Evolutionary conservation across 495 filamentous ascomycete genomes (phyloP), one percentile per base, ranked within the genome.

Genomic region (Neurospora pannonica): DNA sequence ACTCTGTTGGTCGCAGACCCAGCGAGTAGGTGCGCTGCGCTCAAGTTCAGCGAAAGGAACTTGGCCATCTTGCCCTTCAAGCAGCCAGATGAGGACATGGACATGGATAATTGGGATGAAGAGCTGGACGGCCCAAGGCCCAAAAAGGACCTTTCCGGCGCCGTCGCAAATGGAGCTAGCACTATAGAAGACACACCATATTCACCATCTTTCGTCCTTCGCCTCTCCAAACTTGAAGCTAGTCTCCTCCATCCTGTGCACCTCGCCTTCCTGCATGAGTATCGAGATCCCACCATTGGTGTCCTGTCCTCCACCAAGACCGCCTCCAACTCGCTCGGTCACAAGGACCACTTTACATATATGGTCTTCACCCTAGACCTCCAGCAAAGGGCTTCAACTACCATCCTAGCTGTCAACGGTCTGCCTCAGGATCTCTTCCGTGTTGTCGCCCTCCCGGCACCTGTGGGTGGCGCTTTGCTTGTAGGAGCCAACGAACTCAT

Each of bases 201-300:
- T 86, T 86, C 89, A 75, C 87, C 94, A n/a, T 97, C 94, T 72
- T 98, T 97, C 84, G 94, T 97, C 74, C 86, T 97, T 73, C 90
- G 94, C 71, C 84, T 97, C 80, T 91, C 94, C 71, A 88, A 92
- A 77, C 87, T 99, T 81, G 95, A 99, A 78, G 93, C 94, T 76
- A 90, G 88, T 73, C 87, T 98, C 74, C 88, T 92, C 70, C 91
- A 97, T 82, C 93, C 95, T 54, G 91, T 97, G 80, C 94, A 96
- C 77, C 87, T 99, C 77, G 90, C 93, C 46, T 99, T 99, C 82
- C 87, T 99, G 74, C 89, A 98, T 85, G 95, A 98, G 84, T 99
- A 98, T 81, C 91, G 96, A 74, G 96, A 97, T 82, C 96, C 96
- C 36, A 98, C 96, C 2, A 97, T 99, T 83, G 96, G 96, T 42